These are phyloP conservation scores for Xylona heveae DNA, from an alignment of 495 filamentous ascomycete species.

Conservation along the genomic window DNA sequence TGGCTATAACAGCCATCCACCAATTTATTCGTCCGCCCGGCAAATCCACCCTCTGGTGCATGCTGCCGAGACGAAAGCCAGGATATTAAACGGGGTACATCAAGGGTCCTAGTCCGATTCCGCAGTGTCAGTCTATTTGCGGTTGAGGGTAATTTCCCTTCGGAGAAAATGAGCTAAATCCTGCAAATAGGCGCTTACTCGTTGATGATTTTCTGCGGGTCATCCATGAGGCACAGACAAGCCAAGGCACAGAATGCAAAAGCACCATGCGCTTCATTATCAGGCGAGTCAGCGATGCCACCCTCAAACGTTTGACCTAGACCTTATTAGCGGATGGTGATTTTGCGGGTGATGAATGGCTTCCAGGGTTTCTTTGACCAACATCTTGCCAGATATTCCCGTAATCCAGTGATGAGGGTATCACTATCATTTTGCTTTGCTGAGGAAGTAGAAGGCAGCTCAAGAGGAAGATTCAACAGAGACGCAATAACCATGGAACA, in stretches of 20 bases:
- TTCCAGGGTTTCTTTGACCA: too few species aligned
- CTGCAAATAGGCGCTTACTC: too few species aligned
- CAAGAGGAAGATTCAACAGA: constrained; percentile 62
- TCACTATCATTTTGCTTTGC: constrained; percentile 22
- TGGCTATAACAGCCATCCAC: constrained; percentile 97
- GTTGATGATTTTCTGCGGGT: constrained; percentile 48
- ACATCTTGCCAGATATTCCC: constrained; percentile 68
- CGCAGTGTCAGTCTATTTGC: constrained; percentile 1
- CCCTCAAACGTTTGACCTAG: constrained; percentile 86
- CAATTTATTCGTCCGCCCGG: constrained; percentile 91
- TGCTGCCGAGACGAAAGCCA: constrained; percentile 85
- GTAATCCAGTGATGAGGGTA: constrained; percentile 42
- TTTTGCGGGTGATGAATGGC: too few species aligned
- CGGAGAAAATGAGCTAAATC: too few species aligned
- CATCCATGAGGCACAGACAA: constrained; percentile 60
- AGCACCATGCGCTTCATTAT: constrained; percentile 80
- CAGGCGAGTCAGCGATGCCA: constrained; percentile 65
- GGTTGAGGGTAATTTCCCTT: too few species aligned
- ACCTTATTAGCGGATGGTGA: constrained; percentile 3
- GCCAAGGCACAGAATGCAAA: constrained; percentile 92
- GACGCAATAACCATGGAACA: constrained; percentile 68
- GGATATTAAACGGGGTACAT: constrained; percentile 52
- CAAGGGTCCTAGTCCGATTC: constrained; percentile 39
- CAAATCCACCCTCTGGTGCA: constrained; percentile 76
- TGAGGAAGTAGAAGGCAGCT: constrained; percentile 38